Evolutionary conservation across 2,329 filamentous ascomycete genomes (phyloP).

Genomic region (Madurella mycetomatis): DNA sequence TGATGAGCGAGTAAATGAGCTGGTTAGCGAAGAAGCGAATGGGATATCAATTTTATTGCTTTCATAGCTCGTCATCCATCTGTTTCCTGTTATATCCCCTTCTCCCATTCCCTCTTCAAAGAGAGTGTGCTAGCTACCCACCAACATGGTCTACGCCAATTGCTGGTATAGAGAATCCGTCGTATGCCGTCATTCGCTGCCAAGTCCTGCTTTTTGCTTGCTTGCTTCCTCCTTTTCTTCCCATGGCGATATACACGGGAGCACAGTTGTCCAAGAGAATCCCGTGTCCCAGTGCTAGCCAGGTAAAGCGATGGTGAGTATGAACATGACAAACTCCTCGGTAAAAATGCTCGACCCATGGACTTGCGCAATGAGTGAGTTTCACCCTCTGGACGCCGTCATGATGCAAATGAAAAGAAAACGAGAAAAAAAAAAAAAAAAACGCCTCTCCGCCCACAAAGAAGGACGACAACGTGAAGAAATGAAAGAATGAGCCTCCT

Average conservation of each 20-base stretch:
- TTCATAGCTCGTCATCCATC: slow-evolving; percentile 2
- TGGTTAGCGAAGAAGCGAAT: background rate
- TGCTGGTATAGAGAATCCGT: too few relatives aligned
- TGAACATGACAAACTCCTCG: background rate
- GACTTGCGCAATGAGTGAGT: background rate
- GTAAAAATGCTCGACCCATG: background rate
- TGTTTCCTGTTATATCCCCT: background rate
- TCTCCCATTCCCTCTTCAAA: background rate
- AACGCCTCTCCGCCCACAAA: background rate
- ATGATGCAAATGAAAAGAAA: slow-evolving; percentile 4
- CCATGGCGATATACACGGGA: background rate
- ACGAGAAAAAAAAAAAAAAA: background rate
- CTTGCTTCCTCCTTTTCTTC: background rate
- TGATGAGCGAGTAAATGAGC: background rate
- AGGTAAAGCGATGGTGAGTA: background rate
- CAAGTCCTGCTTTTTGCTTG: background rate
- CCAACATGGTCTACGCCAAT: background rate
- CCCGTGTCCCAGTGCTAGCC: background rate
- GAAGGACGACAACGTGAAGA: background rate
- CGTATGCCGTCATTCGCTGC: too few relatives aligned
- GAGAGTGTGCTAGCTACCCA: background rate
- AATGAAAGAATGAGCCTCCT: background rate
- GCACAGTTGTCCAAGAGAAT: background rate
- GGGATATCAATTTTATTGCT: background rate
- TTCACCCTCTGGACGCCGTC: background rate